Conservation (phyloP, 306 rosid species). For the Fragaria vesca region DNA sequence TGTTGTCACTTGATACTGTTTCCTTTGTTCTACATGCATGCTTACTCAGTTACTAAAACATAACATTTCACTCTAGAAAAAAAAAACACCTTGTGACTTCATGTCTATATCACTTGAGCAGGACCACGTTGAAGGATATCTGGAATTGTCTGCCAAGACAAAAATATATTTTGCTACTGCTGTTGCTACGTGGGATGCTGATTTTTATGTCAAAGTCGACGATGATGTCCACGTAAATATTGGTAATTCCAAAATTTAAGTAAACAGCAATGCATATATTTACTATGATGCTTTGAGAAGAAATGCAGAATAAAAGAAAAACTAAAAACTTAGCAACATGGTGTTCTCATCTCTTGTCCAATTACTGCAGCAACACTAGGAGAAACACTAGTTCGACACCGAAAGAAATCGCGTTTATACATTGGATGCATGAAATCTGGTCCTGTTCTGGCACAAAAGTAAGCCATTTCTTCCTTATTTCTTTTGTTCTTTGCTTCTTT, state of each 20-base stretch:
- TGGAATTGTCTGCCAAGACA: slow-evolving; percentile 95
- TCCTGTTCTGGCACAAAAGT: slow-evolving; percentile 89
- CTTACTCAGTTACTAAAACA: slow-evolving; percentile 9
- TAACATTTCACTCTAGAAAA: neutral
- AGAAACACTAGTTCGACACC: slow-evolving; percentile 85
- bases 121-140: slow-evolving; percentile 99
- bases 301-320: neutral
- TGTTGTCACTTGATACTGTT: slow-evolving; percentile 10
- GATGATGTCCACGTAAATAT: slow-evolving; percentile 98
- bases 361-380: slow-evolving; percentile 83
- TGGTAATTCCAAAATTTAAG: slow-evolving; percentile 41
- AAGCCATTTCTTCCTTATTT: slow-evolving; percentile 20
- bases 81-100: slow-evolving; percentile 13
- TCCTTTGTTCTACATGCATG: neutral
- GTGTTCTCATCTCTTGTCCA: slow-evolving; percentile 13
- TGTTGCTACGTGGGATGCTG: slow-evolving; percentile 91
- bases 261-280: slow-evolving; percentile 1
- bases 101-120: slow-evolving; percentile 29
- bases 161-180: slow-evolving; percentile 89
- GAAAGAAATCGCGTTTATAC: slow-evolving; percentile 69
- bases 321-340: neutral
- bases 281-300: neutral
- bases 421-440: slow-evolving; percentile 99
- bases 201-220: slow-evolving; percentile 94
- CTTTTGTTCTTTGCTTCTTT: slow-evolving; percentile 1